phyloP scores from a whole-genome alignment of 1,284 basidiomycete genomes.

The Boletus hoseneyae region DNA sequence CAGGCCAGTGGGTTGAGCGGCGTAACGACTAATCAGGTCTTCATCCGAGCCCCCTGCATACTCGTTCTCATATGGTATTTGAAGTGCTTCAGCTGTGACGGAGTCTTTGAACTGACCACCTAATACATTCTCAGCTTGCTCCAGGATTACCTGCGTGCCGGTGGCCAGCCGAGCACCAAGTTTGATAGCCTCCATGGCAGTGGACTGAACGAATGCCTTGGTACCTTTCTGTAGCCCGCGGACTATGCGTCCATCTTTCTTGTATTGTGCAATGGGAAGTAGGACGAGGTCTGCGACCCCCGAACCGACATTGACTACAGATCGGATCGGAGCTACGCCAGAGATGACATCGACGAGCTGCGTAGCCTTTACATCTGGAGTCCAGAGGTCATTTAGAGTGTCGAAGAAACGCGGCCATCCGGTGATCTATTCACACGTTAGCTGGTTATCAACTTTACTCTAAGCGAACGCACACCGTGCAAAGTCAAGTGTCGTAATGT shows the following conservation, averaged over 20 bases:
- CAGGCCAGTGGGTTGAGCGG: slow-evolving; percentile 83
- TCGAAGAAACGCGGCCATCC: slow-evolving; percentile 89
- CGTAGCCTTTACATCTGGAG: slow-evolving; percentile 97
- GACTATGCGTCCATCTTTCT: slow-evolving; percentile 92
- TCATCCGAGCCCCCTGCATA: slow-evolving; percentile 40
- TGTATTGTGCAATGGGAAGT: slow-evolving; percentile 95
- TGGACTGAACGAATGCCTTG: slow-evolving; percentile 88
- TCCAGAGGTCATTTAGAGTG: slow-evolving; percentile 95
- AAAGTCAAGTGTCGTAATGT: slow-evolving; percentile 90
- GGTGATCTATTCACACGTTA: slow-evolving; percentile 59
- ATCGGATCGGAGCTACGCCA: slow-evolving; percentile 94
- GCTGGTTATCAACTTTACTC: not conserved
- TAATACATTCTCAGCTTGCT: slow-evolving; percentile 91
- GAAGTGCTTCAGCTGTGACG: slow-evolving; percentile 65
- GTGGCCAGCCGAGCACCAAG: slow-evolving; percentile 94
- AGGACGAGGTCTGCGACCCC: slow-evolving; percentile 95
- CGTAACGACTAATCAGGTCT: slow-evolving; percentile 80
- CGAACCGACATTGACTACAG: slow-evolving; percentile 93
- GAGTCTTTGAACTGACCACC: slow-evolving; percentile 71
- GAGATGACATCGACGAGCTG: slow-evolving; percentile 97
- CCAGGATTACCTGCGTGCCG: slow-evolving; percentile 95
- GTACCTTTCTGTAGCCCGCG: slow-evolving; percentile 94
- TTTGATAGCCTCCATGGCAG: slow-evolving; percentile 92
- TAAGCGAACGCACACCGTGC: slow-evolving; percentile 66
- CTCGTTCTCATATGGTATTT: slow-evolving; percentile 40